Evolutionary conservation across 2,329 filamentous ascomycete genomes (phyloP), one percentile per base, ranked within the genome.

Genomic region (Aureobasidium sp.): DNA sequence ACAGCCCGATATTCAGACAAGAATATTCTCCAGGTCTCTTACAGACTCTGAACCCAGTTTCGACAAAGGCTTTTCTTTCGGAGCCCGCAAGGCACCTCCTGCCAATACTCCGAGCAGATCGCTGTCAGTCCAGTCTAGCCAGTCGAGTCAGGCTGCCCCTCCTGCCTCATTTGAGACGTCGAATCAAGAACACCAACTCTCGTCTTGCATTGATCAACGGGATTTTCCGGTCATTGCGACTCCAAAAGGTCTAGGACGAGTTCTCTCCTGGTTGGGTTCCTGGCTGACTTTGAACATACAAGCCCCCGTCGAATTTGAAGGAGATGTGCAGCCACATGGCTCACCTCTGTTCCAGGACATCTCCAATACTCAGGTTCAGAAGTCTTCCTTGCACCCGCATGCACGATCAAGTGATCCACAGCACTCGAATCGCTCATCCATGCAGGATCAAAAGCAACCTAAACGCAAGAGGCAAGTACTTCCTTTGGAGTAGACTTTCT

Each of bases 201-300:
- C 42, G 6, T 27, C 27, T 15, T 14, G 47, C 29, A 48, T 20
- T 45, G 25, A 5, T 12, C 31, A 51, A 9, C 5, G 34, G 27
- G 41, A 27, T 14, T 11, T 5, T 6, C 1, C 42, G 8, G 14
- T 27, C 29, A 17, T 4, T 22, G 5, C 47, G 15, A 44, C 8
- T 17, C 15, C 34, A 15, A 7, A 59, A 59, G 56, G 56, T 59
- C 34, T 49, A 36, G 9, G 22, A 14, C 20, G 34, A 27, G 15
- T 59, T 7, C n/a, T 59, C 22, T 20, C 56, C 22, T 59, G 56
- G 56, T 41, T 49, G 34, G 15, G 34, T 22, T 49, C 44, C 34
- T 49, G 44, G 56, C 56, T 59, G 56, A 59, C 56, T 14, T 41
- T 59, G 17, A 59, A 59, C 6, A 11, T 59, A 5, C 9, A 59